Conservation (phyloP, 2,329 filamentous ascomycete genomes). For the Atkinsonella hypoxylon region DNA sequence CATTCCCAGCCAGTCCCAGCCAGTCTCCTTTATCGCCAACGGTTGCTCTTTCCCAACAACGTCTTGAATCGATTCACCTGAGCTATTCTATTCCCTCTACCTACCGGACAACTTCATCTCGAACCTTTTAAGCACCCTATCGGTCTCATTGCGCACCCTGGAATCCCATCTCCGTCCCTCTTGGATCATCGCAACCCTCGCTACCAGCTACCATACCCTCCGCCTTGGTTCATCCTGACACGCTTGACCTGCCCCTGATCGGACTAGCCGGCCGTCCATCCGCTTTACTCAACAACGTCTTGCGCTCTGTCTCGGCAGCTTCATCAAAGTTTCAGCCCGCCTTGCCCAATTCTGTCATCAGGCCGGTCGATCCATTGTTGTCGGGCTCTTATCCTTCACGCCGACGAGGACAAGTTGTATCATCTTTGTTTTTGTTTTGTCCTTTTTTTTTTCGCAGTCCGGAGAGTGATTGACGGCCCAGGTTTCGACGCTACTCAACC, state of each 20-base stretch:
- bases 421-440: background rate
- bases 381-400: background rate
- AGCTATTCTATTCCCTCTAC: background rate
- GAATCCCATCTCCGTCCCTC: background rate
- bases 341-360: background rate
- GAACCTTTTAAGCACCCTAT: background rate
- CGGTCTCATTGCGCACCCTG: no score
- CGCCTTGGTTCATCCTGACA: background rate
- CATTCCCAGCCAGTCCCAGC: background rate
- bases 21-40: background rate
- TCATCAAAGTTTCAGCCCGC: background rate
- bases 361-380: background rate
- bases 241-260: background rate
- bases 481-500: background rate
- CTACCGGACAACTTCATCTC: background rate
- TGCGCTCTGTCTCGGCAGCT: background rate
- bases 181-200: background rate
- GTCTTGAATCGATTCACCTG: background rate
- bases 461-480: background rate
- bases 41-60: background rate
- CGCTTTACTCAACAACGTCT: background rate
- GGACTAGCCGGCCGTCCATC: background rate
- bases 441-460: background rate
- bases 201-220: background rate
- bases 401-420: background rate